phyloP scores from a whole-genome alignment of 768 basidiomycete species.

The Hygrophorus russula region DNA sequence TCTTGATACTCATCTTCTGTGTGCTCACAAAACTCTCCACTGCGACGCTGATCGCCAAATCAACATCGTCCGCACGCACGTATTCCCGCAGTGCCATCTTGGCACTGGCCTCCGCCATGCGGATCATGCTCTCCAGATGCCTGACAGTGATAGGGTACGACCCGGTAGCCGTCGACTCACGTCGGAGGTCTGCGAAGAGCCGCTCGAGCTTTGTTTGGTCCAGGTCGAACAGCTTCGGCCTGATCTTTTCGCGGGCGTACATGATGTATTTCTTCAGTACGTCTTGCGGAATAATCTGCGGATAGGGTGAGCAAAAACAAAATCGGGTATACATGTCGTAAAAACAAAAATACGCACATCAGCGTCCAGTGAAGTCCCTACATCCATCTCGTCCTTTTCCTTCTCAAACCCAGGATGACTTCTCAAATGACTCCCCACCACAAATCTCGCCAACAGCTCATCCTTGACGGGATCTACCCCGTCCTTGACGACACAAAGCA shows the following conservation, averaged over 20 bases:
- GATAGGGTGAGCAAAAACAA: constrained; percentile 3
- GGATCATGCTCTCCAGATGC: constrained; percentile 97
- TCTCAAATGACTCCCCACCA: constrained; percentile 92
- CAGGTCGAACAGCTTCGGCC: constrained; percentile 87
- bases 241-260: constrained; percentile 90
- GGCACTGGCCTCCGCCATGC: constrained; percentile 97
- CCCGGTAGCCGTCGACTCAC: constrained; percentile 95
- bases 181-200: constrained; percentile 91
- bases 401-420: constrained; percentile 90
- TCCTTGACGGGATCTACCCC: constrained; percentile 95
- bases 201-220: constrained; percentile 92
- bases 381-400: constrained; percentile 84
- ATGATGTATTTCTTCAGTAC: constrained; percentile 96
- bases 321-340: neutral
- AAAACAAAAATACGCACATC: constrained; percentile 49
- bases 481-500: constrained; percentile 96
- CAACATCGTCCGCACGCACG: constrained; percentile 92
- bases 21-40: constrained; percentile 92
- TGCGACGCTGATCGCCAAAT: constrained; percentile 92
- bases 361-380: constrained; percentile 80
- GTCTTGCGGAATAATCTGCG: constrained; percentile 92
- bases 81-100: constrained; percentile 98
- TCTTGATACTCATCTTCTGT: constrained; percentile 98
- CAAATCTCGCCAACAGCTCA: constrained; percentile 91
- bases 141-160: constrained; percentile 98